A percentile compares a stretch with the other conserved stretches of the same genome.
Evolutionary conservation across 495 filamentous ascomycete species (phyloP).

Genomic region (Oidiodendron maius): DNA sequence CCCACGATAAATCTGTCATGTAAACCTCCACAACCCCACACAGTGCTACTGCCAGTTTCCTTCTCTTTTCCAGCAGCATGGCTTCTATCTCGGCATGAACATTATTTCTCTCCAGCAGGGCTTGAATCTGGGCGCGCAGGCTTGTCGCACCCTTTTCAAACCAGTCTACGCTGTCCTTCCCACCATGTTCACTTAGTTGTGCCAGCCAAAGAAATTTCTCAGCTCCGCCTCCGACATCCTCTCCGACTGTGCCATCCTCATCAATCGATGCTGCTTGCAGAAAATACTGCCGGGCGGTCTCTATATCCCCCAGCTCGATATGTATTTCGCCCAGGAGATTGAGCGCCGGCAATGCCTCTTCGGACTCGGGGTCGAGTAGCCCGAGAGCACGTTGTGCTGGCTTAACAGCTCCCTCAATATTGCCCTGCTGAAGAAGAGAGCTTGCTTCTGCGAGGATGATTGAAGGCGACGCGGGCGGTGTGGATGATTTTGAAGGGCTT

Average conservation of each 20-base stretch:
- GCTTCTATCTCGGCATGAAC: slow-evolving; percentile 30
- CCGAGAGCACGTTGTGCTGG: slow-evolving; percentile 57
- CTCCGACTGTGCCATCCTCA: slow-evolving; percentile 53
- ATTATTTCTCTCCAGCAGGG: slow-evolving; percentile 32
- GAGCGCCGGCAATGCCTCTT: slow-evolving; percentile 54
- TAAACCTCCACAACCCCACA: slow-evolving; percentile 92
- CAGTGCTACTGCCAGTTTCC: slow-evolving; percentile 75
- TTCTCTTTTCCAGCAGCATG: slow-evolving; percentile 61
- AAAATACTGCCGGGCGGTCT: slow-evolving; percentile 64
- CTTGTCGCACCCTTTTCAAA: slow-evolving; percentile 75
- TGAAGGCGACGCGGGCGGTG: slow-evolving; percentile 36
- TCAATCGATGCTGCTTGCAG: slow-evolving; percentile 64
- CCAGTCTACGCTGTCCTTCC: slow-evolving; percentile 76
- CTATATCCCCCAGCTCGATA: slow-evolving; percentile 76
- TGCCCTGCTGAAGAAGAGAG: slow-evolving; percentile 61
- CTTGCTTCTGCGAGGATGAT: slow-evolving; percentile 62
- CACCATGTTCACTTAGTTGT: slow-evolving; percentile 84
- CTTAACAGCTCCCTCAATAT: slow-evolving; percentile 61
- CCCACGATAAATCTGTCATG: slow-evolving; percentile 96
- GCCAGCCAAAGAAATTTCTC: slow-evolving; percentile 97
- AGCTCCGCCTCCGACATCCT: slow-evolving; percentile 57
- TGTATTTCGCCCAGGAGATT: slow-evolving; percentile 79
- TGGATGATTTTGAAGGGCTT: slow-evolving; percentile 14
- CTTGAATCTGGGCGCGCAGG: slow-evolving; percentile 60
- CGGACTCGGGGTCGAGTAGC: slow-evolving; percentile 28